Percentiles rank a stretch among this genome's conserved stretches.
These are phyloP conservation scores for Pascua guehoae DNA, from an alignment of 1,284 basidiomycete species.

Conservation along the genomic window DNA sequence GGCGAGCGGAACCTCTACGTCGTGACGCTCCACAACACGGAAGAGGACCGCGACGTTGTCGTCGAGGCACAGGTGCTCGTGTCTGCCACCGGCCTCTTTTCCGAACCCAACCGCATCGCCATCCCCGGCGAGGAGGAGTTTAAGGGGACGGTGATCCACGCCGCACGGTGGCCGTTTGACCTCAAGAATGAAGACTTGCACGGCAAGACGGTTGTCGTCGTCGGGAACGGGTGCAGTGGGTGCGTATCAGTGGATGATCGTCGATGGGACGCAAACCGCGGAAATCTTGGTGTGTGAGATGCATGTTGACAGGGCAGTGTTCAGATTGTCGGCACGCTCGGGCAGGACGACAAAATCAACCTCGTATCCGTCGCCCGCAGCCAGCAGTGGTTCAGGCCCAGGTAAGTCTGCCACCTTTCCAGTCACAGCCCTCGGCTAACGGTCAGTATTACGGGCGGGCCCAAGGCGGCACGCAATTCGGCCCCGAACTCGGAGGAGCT, in stretches of 20 bases:
- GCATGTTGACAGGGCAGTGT: neutral
- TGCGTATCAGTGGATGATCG: neutral
- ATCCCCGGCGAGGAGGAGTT: conserved; percentile 24
- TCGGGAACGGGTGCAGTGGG: conserved; percentile 15
- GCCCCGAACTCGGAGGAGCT: conserved; percentile 10
- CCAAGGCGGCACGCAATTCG: conserved; percentile 9
- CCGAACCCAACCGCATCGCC: conserved; percentile 16
- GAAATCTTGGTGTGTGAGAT: no score
- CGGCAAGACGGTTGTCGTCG: conserved; percentile 15
- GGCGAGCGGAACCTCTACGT: neutral
- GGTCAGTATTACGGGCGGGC: neutral
- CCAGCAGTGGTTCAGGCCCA: conserved; percentile 13
- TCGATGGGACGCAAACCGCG: no score
- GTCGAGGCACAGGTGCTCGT: conserved; percentile 22
- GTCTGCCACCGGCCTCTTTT: conserved; percentile 27
- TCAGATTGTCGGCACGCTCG: conserved; percentile 12
- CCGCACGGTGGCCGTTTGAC: conserved; percentile 24
- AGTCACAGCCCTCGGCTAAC: neutral
- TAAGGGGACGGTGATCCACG: conserved; percentile 21
- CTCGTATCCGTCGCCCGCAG: conserved; percentile 5
- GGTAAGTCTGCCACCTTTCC: neutral
- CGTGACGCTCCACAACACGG: conserved; percentile 2
- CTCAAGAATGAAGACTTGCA: conserved; percentile 14
- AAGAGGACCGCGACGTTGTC: neutral
- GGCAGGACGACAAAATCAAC: conserved; percentile 7